Conservation (phyloP, 2,329 filamentous ascomycete species). For the Phoma sp. region DNA sequence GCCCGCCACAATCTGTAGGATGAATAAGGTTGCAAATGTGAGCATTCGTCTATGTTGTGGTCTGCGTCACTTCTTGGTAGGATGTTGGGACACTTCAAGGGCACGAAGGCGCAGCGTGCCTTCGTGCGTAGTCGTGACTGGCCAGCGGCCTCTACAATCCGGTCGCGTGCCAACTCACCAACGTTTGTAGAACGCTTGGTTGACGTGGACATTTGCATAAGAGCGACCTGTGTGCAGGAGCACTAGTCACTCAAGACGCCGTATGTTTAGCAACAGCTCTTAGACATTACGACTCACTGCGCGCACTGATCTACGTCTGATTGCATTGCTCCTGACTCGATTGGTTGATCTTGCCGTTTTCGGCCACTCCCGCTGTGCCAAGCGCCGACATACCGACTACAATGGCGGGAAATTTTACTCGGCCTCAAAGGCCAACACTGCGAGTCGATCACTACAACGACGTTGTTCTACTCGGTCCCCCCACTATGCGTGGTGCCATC, state of each 20-base stretch:
- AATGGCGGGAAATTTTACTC: slow-evolving; percentile 36
- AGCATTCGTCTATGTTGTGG: neutral
- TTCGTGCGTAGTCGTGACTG: slow-evolving; percentile 35
- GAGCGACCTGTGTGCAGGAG: neutral
- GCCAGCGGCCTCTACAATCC: slow-evolving; percentile 19
- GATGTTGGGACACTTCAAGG: slow-evolving; percentile 38
- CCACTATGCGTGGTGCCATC: slow-evolving; percentile 68
- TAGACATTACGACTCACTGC: neutral
- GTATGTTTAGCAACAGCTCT: neutral
- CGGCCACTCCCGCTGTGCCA: slow-evolving; percentile 8
- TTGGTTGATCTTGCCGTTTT: slow-evolving; percentile 1
- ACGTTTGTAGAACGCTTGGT: slow-evolving; percentile 28
- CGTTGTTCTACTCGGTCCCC: slow-evolving; percentile 41
- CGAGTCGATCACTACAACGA: slow-evolving; percentile 37
- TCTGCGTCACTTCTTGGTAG: slow-evolving; percentile 25
- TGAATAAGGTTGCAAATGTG: neutral
- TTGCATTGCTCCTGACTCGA: slow-evolving; percentile 7
- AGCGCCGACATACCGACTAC: slow-evolving; percentile 20
- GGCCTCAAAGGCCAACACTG: slow-evolving; percentile 22
- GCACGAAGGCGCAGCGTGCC: slow-evolving; percentile 49
- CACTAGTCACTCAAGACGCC: neutral
- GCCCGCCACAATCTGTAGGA: neutral
- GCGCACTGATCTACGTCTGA: slow-evolving; percentile 1
- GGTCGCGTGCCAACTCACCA: slow-evolving; percentile 44
- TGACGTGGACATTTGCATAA: slow-evolving; percentile 1